Conservation (phyloP, 768 basidiomycete genomes). For the Agaricus sinodeliciosus region DNA sequence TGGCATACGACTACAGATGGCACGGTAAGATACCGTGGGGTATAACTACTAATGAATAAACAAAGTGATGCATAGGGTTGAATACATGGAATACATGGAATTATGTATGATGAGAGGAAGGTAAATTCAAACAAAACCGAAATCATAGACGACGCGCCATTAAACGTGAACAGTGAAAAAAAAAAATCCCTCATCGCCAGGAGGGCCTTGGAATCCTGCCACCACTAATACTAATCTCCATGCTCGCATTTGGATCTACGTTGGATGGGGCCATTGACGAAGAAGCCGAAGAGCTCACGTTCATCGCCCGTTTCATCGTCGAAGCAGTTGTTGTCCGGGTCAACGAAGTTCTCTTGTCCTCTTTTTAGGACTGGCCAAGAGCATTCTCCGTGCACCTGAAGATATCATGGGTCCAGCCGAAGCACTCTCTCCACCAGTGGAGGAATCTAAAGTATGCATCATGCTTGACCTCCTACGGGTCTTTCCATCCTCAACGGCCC, state of each 20-base stretch:
- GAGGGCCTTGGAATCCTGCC: conserved; percentile 36
- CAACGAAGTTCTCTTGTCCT: conserved; percentile 49
- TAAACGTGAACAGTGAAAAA: conserved; percentile 10
- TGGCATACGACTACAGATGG: conserved; percentile 6
- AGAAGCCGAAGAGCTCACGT: conserved; percentile 10
- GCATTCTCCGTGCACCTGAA: conserved; percentile 27
- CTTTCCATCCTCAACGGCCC: conserved; percentile 75
- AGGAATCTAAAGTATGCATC: conserved; percentile 51
- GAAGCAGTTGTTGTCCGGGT: conserved; percentile 31
- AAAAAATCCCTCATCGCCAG: conserved; percentile 42
- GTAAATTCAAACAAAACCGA: conserved; percentile 5
- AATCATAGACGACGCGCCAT: conserved; percentile 12
- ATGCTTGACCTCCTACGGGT: conserved; percentile 70
- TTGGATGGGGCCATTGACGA: conserved; percentile 26
- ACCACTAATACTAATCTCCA: conserved; percentile 41
- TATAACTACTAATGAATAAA: conserved; percentile 14
- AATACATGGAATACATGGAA: conserved; percentile 10
- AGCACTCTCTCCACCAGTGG: conserved; percentile 25
- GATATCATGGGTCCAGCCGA: conserved; percentile 18
- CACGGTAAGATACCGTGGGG: conserved; percentile 12
- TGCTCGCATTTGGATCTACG: conserved; percentile 40
- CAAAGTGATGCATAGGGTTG: not conserved
- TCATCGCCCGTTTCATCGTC: conserved; percentile 21
- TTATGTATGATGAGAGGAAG: conserved; percentile 5
- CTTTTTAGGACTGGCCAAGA: conserved; percentile 51